Conservation (phyloP, 257 asterid species). For the Fraxinus cuspidata region DNA sequence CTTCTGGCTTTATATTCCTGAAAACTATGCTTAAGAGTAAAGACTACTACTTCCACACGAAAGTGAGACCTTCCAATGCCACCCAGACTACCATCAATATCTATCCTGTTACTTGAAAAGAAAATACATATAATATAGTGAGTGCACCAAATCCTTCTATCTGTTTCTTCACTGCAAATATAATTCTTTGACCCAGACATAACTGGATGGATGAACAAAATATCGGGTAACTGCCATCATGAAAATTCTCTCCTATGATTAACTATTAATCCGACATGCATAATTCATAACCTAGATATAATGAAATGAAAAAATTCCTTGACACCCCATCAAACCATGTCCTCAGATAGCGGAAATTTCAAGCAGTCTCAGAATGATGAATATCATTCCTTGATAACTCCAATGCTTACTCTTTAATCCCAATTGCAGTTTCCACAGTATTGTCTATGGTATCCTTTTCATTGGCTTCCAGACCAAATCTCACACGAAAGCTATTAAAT, state of each 20-base stretch:
- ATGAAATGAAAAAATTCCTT: not conserved
- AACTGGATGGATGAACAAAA: not conserved
- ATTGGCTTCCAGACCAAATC: not conserved
- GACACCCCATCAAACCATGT: not conserved
- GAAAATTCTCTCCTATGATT: not conserved
- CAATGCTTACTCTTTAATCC: not conserved
- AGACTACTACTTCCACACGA: not conserved
- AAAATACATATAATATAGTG: not conserved
- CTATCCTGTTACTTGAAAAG: not conserved
- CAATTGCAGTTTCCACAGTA: not conserved
- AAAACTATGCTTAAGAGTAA: not conserved
- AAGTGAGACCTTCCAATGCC: not conserved
- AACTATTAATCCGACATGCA: not conserved
- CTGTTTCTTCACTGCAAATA: not conserved
- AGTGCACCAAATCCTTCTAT: not conserved
- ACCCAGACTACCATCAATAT: not conserved
- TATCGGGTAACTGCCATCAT: not conserved
- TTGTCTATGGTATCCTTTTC: not conserved
- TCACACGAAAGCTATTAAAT: too few relatives aligned
- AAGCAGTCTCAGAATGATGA: not conserved
- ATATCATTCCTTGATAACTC: not conserved
- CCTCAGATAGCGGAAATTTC: not conserved
- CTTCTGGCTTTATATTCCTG: not conserved
- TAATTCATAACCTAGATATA: not conserved
- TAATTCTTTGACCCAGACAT: not conserved